Evolutionary conservation across 228 moss, liverwort and hornwort species (phyloP).

Genomic region (Sphagnum magellanicum): DNA sequence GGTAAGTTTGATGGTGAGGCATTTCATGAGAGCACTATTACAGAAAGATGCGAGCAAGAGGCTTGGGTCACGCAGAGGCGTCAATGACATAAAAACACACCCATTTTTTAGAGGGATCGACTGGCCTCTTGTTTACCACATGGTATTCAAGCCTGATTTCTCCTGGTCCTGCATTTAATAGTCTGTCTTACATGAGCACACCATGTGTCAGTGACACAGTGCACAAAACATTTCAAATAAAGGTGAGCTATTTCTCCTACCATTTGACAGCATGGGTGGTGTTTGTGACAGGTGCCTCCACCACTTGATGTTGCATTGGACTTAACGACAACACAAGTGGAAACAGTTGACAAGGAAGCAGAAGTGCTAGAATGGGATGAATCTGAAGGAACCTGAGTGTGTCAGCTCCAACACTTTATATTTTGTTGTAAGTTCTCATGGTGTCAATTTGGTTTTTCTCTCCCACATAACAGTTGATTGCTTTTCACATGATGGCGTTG

Average conservation of each 20-base stretch:
- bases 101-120: slow-evolving; percentile 60
- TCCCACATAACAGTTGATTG: too few relatives aligned
- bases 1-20: slow-evolving; percentile 68
- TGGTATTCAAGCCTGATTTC: slow-evolving; percentile 25
- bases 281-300: slow-evolving; percentile 47
- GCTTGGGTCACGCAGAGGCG: slow-evolving; percentile 59
- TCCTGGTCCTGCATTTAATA: neutral
- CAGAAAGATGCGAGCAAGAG: slow-evolving; percentile 60
- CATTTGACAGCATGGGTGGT: neutral
- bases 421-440: too few relatives aligned
- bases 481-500: too few relatives aligned
- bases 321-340: slow-evolving; percentile 44
- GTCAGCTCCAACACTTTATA: too few relatives aligned
- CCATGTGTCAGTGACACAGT: too few relatives aligned
- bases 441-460: too few relatives aligned
- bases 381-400: slow-evolving; percentile 28
- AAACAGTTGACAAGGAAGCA: slow-evolving; percentile 37
- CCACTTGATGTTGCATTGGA: slow-evolving; percentile 51
- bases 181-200: too few relatives aligned
- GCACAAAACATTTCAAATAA: too few relatives aligned
- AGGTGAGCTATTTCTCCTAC: neutral
- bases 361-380: slow-evolving; percentile 87
- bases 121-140: slow-evolving; percentile 75
- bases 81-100: slow-evolving; percentile 71
- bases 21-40: slow-evolving; percentile 69